phyloP scores from a whole-genome alignment of 2,329 filamentous ascomycete species.

The Bipolaris victoriae region DNA sequence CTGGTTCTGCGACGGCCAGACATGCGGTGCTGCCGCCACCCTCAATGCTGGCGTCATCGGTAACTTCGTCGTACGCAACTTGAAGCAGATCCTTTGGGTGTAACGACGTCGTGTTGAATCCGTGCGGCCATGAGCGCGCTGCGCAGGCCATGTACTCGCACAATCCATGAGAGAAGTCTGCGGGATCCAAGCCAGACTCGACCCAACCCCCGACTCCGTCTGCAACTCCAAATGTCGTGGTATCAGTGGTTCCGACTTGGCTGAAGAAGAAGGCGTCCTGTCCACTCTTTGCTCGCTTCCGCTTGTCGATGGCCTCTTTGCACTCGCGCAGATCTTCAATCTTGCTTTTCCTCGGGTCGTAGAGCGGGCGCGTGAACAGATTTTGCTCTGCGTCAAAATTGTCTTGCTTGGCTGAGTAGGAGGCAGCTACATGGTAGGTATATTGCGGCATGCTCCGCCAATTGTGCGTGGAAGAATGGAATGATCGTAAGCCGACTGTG shows the following conservation, averaged over 20 bases:
- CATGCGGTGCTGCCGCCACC: conserved; percentile 93
- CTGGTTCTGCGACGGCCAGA: conserved; percentile 75
- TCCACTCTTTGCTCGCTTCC: conserved; percentile 75
- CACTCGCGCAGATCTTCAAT: conserved; percentile 36
- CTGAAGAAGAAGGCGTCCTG: conserved; percentile 96
- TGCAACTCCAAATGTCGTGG: conserved; percentile 84
- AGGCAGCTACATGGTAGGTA: conserved; percentile 49
- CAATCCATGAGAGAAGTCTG: conserved; percentile 91
- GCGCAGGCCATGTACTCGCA: conserved; percentile 90
- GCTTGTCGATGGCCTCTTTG: conserved; percentile 57
- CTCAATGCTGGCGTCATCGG: conserved; percentile 71
- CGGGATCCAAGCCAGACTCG: conserved; percentile 89
- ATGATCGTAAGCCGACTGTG: conserved; percentile 36
- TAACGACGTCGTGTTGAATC: conserved; percentile 50
- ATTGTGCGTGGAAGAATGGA: conserved; percentile 40
- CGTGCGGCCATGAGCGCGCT: conserved; percentile 64
- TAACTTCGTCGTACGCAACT: conserved; percentile 81
- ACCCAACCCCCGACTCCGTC: conserved; percentile 97
- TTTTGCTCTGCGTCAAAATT: conserved; percentile 46
- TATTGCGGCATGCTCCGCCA: conserved; percentile 40
- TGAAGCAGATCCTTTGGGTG: conserved; percentile 77
- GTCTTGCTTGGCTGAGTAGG: conserved; percentile 51
- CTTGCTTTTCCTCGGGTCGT: conserved; percentile 35
- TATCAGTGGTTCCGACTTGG: conserved; percentile 72
- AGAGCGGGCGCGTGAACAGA: conserved; percentile 42